Evolutionary conservation across 2,329 filamentous ascomycete genomes (phyloP), one percentile per base, ranked within the genome.

Genomic region (Aureobasidium subglaciale): DNA sequence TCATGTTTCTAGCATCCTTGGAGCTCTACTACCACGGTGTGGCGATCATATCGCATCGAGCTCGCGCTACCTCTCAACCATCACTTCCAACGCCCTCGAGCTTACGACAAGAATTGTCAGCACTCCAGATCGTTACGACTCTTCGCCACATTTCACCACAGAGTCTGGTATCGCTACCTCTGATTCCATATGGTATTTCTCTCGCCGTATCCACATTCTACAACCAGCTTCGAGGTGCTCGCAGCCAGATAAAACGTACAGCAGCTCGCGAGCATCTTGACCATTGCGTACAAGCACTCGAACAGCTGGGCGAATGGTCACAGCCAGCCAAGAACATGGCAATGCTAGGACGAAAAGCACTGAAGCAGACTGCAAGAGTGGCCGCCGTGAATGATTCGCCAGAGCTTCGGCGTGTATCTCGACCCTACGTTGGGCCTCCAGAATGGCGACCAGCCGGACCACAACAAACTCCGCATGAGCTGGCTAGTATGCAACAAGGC

Each of bases 21-120:
- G 80, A 82, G 56, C 65, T 82, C 2, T 81, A 77, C 63, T 81
- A 82, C 57, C 76, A 82, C 61, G 74, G 76, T 20, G 77, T 80
- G 50, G 78, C 77, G 32, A 81, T 83, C 62, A 69, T 80, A 2
- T 80, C 79, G 3, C 78, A 80, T 64, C 77, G 79, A 38, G 76
- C 76, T 2, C 65, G 71, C 24, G 69, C 69, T 5, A 70, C 72
- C 58, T 65, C 72, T 25, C 54, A 46, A 20, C 64, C 40, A 55
- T 71, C 68, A 29, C 73, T 70, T 13, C 74, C 78, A 40, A 71
- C 73, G 30, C 74, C 73, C 4, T 81, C 78, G 1, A 77, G 77
- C 45, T 71, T 78, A 15, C 76, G 80, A 13, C 79, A 80, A 62
- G 76, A 75, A 29, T 71, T 80, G 4, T 78, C 78, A 16, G 77